Conservation (phyloP, 2,329 filamentous ascomycete species). For the Nigrospora oryzae region DNA sequence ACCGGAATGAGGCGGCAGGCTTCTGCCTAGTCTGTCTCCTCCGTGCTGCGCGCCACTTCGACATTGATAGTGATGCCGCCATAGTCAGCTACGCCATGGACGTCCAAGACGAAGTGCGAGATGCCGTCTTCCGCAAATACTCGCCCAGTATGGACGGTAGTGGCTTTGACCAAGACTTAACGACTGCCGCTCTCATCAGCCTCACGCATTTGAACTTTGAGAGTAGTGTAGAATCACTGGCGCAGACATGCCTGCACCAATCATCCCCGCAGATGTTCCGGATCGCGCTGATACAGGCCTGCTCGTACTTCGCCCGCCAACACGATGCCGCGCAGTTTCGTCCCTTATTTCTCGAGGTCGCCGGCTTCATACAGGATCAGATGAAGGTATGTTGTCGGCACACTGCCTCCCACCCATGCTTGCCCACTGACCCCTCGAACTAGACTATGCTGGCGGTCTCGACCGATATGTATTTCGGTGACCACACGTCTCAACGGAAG, state of each 20-base stretch:
- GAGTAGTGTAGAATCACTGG: constrained; percentile 46
- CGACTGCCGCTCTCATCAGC: constrained; percentile 59
- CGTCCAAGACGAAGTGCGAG: constrained; percentile 59
- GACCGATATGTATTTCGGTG: constrained; percentile 26
- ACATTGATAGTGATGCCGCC: constrained; percentile 52
- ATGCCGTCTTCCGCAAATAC: constrained; percentile 53
- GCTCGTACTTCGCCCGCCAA: constrained; percentile 52
- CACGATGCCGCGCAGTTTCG: constrained; percentile 39
- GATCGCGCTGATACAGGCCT: constrained; percentile 53
- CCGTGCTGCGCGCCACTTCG: constrained; percentile 55
- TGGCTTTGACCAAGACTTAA: constrained; percentile 54
- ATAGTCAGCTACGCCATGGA: constrained; percentile 61
- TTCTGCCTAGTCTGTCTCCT: constrained; percentile 57
- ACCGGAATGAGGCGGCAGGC: constrained; percentile 58
- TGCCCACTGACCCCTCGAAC: constrained; percentile 3
- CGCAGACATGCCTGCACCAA: constrained; percentile 47
- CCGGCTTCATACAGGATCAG: constrained; percentile 48
- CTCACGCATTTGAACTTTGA: constrained; percentile 54
- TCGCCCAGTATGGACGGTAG: constrained; percentile 33
- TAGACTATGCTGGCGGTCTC: constrained; percentile 30
- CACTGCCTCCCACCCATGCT: background rate
- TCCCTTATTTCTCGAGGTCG: constrained; percentile 45
- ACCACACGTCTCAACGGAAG: constrained; percentile 30
- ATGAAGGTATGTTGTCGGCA: constrained; percentile 37
- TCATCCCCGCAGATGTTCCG: constrained; percentile 52